A percentile compares a stretch with the other conserved stretches of the same genome.
phyloP scores from a whole-genome alignment of 371 early-diverging fungal genomes.

The Blastocladiella emersonii region DNA sequence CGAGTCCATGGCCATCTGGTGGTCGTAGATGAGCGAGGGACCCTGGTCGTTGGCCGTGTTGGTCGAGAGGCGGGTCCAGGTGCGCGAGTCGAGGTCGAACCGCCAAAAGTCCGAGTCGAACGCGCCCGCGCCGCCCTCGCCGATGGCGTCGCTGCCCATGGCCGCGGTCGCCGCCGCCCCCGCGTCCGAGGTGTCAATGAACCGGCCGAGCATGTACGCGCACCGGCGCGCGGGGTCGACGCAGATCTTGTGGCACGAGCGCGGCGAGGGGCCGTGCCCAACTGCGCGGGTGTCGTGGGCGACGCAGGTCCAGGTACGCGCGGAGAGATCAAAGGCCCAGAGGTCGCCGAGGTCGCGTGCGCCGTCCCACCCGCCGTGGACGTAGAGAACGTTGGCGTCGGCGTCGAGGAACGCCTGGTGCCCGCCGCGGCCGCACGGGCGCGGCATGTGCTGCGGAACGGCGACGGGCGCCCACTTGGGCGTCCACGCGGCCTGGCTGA shows the following conservation, averaged over 20 bases:
- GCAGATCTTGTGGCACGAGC: conserved; percentile 87
- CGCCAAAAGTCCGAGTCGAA: conserved; percentile 74
- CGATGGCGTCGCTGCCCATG: too few species aligned
- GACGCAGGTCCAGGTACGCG: conserved; percentile 54
- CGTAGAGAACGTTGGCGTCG: conserved; percentile 51
- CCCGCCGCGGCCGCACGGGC: conserved; percentile 65
- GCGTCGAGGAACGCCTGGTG: conserved; percentile 91
- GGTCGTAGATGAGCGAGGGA: conserved; percentile 79
- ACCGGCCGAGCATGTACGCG: conserved; percentile 74
- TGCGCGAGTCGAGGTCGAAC: conserved; percentile 48
- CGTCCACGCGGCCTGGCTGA: conserved; percentile 44
- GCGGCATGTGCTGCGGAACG: too few species aligned
- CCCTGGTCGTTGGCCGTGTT: conserved; percentile 69
- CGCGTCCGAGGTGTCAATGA: conserved; percentile 50
- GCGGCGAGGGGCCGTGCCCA: conserved; percentile 71
- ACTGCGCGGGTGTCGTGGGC: conserved; percentile 57
- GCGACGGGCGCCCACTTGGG: conserved; percentile 54
- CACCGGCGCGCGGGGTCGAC: conserved; percentile 56
- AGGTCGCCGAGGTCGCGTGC: conserved; percentile 72
- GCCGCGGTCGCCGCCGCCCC: neutral
- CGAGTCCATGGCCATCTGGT: conserved; percentile 85
- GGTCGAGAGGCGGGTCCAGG: conserved; percentile 58
- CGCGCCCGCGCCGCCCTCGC: too few species aligned
- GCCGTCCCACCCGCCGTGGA: conserved; percentile 96
- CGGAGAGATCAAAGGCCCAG: conserved; percentile 60